Conservation (phyloP, 116 monocot species). For the Iris pallida region DNA sequence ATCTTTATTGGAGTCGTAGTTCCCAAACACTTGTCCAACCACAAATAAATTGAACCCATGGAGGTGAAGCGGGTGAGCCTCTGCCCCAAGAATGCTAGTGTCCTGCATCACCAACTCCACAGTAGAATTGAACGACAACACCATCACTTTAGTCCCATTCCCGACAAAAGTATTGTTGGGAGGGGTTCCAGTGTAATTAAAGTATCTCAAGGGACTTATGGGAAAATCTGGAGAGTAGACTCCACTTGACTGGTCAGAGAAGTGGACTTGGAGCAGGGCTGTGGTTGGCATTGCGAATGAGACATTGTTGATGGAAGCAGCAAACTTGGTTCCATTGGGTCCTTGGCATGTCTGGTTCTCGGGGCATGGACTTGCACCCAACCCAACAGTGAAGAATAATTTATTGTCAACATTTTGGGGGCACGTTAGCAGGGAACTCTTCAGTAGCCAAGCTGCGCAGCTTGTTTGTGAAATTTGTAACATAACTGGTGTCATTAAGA, state of each 20-base stretch:
- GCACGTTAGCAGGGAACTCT: constrained; percentile 21
- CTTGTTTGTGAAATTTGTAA: constrained; percentile 16
- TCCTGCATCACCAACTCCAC: constrained; percentile 48
- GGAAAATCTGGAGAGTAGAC: constrained; percentile 34
- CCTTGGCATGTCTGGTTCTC: constrained; percentile 17
- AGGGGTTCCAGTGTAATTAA: constrained; percentile 41
- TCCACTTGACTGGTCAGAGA: constrained; percentile 10
- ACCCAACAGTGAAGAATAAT: constrained; percentile 35
- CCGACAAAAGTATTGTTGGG: constrained; percentile 35
- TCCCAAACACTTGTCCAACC: constrained; percentile 29
- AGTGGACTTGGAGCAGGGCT: constrained; percentile 35
- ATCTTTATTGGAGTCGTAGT: constrained; percentile 20
- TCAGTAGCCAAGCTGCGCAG: constrained; percentile 22
- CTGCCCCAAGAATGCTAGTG: constrained; percentile 25
- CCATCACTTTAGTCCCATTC: constrained; percentile 25
- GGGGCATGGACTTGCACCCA: constrained; percentile 35
- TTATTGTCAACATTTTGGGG: constrained; percentile 11
- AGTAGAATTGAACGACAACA: constrained; percentile 23
- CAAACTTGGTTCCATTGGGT: constrained; percentile 33
- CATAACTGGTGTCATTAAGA: constrained; percentile 34
- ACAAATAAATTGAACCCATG: constrained; percentile 45
- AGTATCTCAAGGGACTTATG: constrained; percentile 8
- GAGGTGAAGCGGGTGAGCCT: constrained; percentile 38
- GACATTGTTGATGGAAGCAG: constrained; percentile 34
- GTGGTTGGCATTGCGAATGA: constrained; percentile 26